These are phyloP conservation scores for Datura wrightii DNA, from an alignment of 257 asterid species.

Conservation along the genomic window DNA sequence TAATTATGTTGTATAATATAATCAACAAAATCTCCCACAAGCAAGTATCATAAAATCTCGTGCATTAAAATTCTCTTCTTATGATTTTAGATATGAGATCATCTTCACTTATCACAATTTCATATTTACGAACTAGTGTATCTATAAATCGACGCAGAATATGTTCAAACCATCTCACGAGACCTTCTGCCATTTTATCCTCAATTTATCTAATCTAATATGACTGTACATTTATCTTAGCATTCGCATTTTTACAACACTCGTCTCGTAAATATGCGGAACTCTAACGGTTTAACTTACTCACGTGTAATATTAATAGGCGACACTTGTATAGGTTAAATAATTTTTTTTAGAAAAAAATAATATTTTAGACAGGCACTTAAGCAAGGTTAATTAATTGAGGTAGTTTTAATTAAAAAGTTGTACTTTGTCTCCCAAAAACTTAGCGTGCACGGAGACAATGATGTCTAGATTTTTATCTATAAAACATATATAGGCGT, in stretches of 20 bases:
- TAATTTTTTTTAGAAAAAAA: neutral
- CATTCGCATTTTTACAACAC: neutral
- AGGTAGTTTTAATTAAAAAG: neutral
- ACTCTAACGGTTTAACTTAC: neutral
- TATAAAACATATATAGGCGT: neutral
- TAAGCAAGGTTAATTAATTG: neutral
- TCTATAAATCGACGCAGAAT: no score
- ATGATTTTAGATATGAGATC: neutral
- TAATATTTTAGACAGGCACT: neutral
- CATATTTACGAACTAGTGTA: neutral
- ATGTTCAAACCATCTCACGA: no score
- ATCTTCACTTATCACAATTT: neutral
- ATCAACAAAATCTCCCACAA: neutral
- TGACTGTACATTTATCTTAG: no score
- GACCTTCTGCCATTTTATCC: no score
- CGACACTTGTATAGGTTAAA: neutral
- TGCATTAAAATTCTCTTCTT: neutral
- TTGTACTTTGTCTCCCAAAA: neutral
- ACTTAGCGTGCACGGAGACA: conserved; percentile 53
- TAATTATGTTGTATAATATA: neutral
- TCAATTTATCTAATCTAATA: no score
- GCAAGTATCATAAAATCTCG: neutral
- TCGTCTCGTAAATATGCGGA: neutral
- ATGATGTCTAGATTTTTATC: conserved; percentile 30
- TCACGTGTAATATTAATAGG: no score